Percentiles rank a stretch among this genome's conserved stretches.
phyloP scores from a whole-genome alignment of 768 basidiomycete genomes.

The Cubamyces sp. region DNA sequence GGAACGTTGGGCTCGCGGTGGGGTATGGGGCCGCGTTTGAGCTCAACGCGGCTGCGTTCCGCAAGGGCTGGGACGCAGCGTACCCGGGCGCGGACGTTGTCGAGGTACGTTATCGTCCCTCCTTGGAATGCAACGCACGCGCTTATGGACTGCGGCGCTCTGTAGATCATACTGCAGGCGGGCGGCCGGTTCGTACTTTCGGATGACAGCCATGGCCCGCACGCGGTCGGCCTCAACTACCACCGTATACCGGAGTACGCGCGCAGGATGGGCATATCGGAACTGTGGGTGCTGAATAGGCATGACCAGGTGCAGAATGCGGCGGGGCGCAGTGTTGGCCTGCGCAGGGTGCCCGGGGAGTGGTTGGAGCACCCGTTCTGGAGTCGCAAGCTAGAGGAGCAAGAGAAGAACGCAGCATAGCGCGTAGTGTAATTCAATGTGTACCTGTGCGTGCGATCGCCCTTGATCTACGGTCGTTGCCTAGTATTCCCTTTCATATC shows the following conservation, averaged over 20 bases:
- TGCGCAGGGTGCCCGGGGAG: slow-evolving; percentile 50
- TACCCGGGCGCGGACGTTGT: slow-evolving; percentile 85
- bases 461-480: too few relatives aligned
- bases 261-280: slow-evolving; percentile 55
- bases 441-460: too few relatives aligned
- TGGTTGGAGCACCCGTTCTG: slow-evolving; percentile 71
- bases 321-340: slow-evolving; percentile 48
- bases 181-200: slow-evolving; percentile 85
- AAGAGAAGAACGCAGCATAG: background rate
- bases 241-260: slow-evolving; percentile 66
- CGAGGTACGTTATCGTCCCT: slow-evolving; percentile 51
- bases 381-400: slow-evolving; percentile 29
- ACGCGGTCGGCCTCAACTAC: slow-evolving; percentile 89
- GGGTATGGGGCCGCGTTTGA: slow-evolving; percentile 92
- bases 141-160: background rate
- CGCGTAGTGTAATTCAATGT: too few relatives aligned
- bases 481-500: too few relatives aligned
- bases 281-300: slow-evolving; percentile 65
- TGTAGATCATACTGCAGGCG: slow-evolving; percentile 68
- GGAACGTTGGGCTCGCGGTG: slow-evolving; percentile 76
- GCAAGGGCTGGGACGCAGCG: slow-evolving; percentile 85
- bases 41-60: slow-evolving; percentile 87
- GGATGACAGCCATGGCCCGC: slow-evolving; percentile 94
- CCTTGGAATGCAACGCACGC: background rate
- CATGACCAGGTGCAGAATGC: slow-evolving; percentile 40